Conservation (phyloP, 2,329 filamentous ascomycete genomes). For the Dryadomyces quercivorus region DNA sequence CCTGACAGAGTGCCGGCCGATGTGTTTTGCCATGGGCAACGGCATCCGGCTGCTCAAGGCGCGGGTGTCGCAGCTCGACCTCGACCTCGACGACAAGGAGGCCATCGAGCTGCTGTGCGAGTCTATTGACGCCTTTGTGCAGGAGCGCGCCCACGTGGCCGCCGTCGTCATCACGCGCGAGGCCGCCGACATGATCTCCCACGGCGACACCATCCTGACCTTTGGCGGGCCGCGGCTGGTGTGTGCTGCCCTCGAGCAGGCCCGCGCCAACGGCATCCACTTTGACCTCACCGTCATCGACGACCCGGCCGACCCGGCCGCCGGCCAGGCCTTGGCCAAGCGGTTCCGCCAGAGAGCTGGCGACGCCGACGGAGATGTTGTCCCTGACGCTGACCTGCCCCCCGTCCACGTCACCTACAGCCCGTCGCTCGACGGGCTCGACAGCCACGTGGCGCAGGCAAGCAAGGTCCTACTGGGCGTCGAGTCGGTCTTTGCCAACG, state of each 20-base stretch:
- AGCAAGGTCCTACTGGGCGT: conserved; percentile 74
- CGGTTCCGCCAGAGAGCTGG: conserved; percentile 31
- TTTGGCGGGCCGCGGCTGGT: conserved; percentile 81
- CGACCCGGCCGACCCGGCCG: conserved; percentile 40
- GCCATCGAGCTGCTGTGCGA: conserved; percentile 70
- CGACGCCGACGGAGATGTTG: not conserved
- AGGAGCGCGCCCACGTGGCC: conserved; percentile 78
- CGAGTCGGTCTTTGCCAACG: conserved; percentile 93
- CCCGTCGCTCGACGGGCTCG: conserved; percentile 62
- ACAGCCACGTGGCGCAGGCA: conserved; percentile 53
- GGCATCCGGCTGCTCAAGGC: conserved; percentile 92
- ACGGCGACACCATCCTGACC: conserved; percentile 74
- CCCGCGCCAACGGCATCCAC: conserved; percentile 54
- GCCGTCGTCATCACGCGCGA: conserved; percentile 74
- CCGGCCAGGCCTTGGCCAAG: conserved; percentile 51
- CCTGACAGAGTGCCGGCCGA: conserved; percentile 82
- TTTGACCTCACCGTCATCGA: conserved; percentile 85
- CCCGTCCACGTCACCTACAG: conserved; percentile 57
- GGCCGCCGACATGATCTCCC: conserved; percentile 61
- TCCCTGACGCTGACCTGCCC: not conserved
- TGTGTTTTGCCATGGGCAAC: conserved; percentile 95
- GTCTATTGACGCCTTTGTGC: conserved; percentile 79
- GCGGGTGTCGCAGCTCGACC: conserved; percentile 80
- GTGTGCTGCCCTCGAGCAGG: conserved; percentile 66
- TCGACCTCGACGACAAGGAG: conserved; percentile 66